Base-by-base conservation (phyloP, 176 grass and related monocot genomes). In the Carex scoparia region DNA sequence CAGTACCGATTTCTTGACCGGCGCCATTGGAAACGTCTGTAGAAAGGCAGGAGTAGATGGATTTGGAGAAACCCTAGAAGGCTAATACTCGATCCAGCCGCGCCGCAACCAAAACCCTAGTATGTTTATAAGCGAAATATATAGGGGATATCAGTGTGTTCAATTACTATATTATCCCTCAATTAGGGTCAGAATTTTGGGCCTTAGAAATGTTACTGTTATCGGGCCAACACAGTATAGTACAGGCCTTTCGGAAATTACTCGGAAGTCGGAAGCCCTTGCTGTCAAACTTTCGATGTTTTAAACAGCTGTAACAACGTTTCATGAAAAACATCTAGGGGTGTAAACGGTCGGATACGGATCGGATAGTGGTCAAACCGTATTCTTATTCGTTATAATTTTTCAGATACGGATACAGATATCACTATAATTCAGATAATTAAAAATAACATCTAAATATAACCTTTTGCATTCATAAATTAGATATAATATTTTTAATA, bases 1-100 rank as follows among this genome's bases (percentile, higher is more conserved):
- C 61, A 64, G 13, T 90, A 98, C 93, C 91, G 96, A 19, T 90
- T 98, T 98, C 93, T 98, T 98, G 5, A 87, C 80, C 44, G 96
- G 96, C 53, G 96, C 93, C 96, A 98, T 98, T 72, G 86, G 46
- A 83, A 79, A 79, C n/a, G 42, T 51, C 84, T 44, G 74, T 55
- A 66, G 82, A 82, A 82, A 53, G 27, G 44, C 5, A 33, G 31
- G 40, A 79, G 38, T 38, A 72, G 28, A 66, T 4, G 19, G 28
- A 66, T 1, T 13, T 38, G 16, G 57, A 3, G 61, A 53, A 79
- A 85, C 64, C 78, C 63, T 57, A 10, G 5, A 57, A 28, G 74
- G 57, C 9, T 14, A 35, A 35, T 23, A 23, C 38, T 46, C 18
- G 38, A 40, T 1, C 15, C 74, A 51, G 82, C 88, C 51, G 80